phyloP scores from a whole-genome alignment of 1,284 basidiomycete genomes.

The Sanghuangporus sanghuang region DNA sequence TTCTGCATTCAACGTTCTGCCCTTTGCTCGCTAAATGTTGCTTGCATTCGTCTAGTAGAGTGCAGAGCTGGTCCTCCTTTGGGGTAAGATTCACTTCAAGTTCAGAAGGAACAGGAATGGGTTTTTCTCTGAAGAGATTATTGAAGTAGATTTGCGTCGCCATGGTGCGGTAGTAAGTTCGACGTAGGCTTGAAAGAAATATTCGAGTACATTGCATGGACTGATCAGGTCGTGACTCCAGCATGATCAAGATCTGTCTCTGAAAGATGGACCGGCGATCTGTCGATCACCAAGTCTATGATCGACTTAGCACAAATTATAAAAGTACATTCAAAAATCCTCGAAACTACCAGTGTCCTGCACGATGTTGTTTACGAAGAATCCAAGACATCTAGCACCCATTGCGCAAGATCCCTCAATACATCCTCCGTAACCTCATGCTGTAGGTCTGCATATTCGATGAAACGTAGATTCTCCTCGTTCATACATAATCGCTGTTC shows the following conservation, averaged over 20 bases:
- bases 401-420: slow-evolving; percentile 35
- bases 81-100: slow-evolving; percentile 44
- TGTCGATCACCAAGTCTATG: background rate
- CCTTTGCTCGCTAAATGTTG: slow-evolving; percentile 44
- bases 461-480: slow-evolving; percentile 25
- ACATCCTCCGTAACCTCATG: slow-evolving; percentile 34
- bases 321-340: background rate
- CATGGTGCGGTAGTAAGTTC: background rate
- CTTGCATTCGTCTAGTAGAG: slow-evolving; percentile 66
- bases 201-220: slow-evolving; percentile 7
- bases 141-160: slow-evolving; percentile 4
- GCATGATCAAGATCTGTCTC: background rate
- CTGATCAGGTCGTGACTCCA: background rate
- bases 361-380: background rate
- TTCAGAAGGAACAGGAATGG: slow-evolving; percentile 7
- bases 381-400: slow-evolving; percentile 27
- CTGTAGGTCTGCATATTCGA: slow-evolving; percentile 30
- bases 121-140: slow-evolving; percentile 6
- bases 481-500: slow-evolving; percentile 26
- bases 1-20: slow-evolving; percentile 66
- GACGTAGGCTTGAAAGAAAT: background rate
- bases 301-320: background rate
- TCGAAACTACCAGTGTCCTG: background rate
- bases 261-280: background rate
- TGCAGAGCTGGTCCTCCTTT: slow-evolving; percentile 53